Evolutionary conservation across 2,329 filamentous ascomycete genomes (phyloP).

Genomic region (Cryphonectria radicalis): DNA sequence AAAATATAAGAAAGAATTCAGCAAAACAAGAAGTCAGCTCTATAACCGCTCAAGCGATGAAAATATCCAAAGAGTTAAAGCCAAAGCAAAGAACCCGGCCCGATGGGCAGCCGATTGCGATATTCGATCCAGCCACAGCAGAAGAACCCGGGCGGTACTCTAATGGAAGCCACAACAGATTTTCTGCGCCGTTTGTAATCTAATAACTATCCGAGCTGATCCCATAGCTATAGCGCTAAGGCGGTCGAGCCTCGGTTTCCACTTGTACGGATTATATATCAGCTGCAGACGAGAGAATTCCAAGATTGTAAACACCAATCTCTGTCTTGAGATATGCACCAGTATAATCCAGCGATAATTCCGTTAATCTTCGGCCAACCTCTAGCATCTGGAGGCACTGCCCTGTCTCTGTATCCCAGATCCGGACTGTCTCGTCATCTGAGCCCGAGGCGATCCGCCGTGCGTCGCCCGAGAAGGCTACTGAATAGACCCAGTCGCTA

Average conservation of each 20-base stretch:
- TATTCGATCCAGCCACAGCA: neutral
- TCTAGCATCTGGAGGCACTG: conserved; percentile 1
- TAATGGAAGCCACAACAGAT: conserved; percentile 7
- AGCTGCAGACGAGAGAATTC: neutral
- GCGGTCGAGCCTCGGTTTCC: neutral
- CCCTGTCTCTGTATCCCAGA: conserved; percentile 18
- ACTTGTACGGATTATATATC: neutral
- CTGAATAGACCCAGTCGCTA: neutral
- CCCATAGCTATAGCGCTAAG: neutral
- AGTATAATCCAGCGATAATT: neutral
- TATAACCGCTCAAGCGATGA: neutral
- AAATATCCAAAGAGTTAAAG: neutral
- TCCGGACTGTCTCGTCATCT: neutral
- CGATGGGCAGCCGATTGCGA: neutral
- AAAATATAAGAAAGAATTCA: neutral
- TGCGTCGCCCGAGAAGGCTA: conserved; percentile 20
- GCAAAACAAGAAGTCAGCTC: neutral
- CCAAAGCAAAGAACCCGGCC: conserved; percentile 1
- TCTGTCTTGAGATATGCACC: neutral
- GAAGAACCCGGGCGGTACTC: neutral
- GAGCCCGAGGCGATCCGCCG: conserved; percentile 9
- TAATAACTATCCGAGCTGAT: neutral
- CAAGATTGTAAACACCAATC: conserved; percentile 8
- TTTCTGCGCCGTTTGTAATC: conserved; percentile 4
- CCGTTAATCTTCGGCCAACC: neutral